Conservation (phyloP, 495 filamentous ascomycete species). For the Daldinia decipiens region DNA sequence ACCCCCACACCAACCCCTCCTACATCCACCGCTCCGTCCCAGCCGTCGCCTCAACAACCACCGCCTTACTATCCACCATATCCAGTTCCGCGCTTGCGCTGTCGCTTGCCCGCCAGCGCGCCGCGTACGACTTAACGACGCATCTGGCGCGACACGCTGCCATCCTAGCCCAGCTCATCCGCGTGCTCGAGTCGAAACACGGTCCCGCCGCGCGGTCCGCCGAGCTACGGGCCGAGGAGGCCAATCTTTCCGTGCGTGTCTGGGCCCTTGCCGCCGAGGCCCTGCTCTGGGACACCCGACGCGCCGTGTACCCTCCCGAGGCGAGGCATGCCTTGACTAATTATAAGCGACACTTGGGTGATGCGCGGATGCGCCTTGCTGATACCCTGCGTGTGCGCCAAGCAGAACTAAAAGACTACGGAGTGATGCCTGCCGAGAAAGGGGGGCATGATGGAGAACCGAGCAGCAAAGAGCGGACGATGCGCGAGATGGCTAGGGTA, state of each 20-base stretch:
- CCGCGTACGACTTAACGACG: conserved; percentile 40
- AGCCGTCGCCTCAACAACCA: conserved; percentile 46
- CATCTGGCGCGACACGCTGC: conserved; percentile 48
- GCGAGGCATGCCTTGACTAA: conserved; percentile 64
- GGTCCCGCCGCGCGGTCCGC: conserved; percentile 71
- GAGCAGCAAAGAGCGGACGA: conserved; percentile 54
- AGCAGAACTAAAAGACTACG: conserved; percentile 65
- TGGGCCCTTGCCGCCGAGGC: conserved; percentile 52
- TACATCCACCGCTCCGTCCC: conserved; percentile 62
- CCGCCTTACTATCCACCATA: conserved; percentile 42
- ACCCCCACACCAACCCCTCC: conserved; percentile 63
- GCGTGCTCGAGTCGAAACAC: conserved; percentile 65
- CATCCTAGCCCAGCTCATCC: conserved; percentile 49
- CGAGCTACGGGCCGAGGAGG: conserved; percentile 65
- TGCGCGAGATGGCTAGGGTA: conserved; percentile 70
- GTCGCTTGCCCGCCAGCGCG: conserved; percentile 48
- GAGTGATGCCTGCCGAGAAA: conserved; percentile 51
- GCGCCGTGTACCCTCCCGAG: conserved; percentile 67
- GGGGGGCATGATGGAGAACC: conserved; percentile 26
- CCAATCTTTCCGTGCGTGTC: conserved; percentile 63
- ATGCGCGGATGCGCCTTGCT: conserved; percentile 59
- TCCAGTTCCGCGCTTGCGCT: conserved; percentile 43
- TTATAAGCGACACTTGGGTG: conserved; percentile 65
- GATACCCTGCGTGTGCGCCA: conserved; percentile 58
- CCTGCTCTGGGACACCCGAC: conserved; percentile 42